Base-by-base conservation (phyloP, 78 protist genomes). In the Dictyostelium intermedium region DNA sequence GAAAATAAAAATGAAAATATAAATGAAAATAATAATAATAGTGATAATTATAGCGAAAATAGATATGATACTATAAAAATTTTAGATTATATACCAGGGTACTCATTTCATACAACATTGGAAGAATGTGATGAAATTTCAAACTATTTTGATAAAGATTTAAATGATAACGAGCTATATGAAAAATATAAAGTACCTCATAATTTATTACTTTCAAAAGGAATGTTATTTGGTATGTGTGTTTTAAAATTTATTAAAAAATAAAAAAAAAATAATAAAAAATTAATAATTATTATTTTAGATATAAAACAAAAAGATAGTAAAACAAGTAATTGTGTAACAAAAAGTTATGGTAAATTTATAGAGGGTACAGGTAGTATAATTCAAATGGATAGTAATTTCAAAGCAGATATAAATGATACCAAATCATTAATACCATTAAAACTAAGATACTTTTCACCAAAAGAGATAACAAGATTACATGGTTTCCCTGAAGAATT, bases 361-460 rank as follows among this genome's bases (percentile, higher is more conserved):
- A 83, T 83, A 41, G 95, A 95, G 30, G 97, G 97, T 25, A 91
- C 97, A 5, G 97, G 97, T 4, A 85, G 94, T 45, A 73, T 95
- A 23, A 34, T 89, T 30, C 91, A 86, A 76, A 25, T 84, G 41
- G 91, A 89, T 39, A 43, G 27, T 18, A 30, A 7, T 7, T 69
- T 32, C 2, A 45, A 43, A 80, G 83, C 93, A 16, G 82, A 80
- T 69, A 18, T 23, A 39, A 32, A 20, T 5, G 53, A 78, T 80
- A 74, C 80, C 2, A 8, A 89, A 32, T 89, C 93, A 13, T 45
- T 89, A 11, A 37, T 89, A 34, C 85, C 85, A 69, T 20, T 89
- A 27, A 78, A 80, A 34, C 27, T 89, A 47, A 9, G 93, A 43
- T 89, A 89, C 73, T 80, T 89, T 47, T 30, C 93, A 35, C 84